phyloP scores from a whole-genome alignment of 192 early-diverging fungal species.

The Coemansia brasiliensis region DNA sequence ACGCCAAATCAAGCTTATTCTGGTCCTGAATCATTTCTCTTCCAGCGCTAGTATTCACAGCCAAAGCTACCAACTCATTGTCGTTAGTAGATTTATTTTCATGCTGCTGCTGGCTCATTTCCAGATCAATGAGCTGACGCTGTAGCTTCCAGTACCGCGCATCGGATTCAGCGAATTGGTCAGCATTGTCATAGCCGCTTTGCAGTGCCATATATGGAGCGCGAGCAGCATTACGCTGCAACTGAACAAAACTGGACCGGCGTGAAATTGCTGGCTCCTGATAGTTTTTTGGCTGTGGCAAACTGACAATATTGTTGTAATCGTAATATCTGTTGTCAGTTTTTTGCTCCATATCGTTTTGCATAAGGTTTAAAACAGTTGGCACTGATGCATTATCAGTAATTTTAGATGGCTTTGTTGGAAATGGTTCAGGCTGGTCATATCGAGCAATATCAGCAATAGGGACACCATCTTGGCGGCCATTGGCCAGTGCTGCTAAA shows the following conservation, averaged over 20 bases:
- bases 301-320: constrained; percentile 10
- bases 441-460: not conserved
- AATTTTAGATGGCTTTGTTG: too few relatives aligned
- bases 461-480: not conserved
- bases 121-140: constrained; percentile 52
- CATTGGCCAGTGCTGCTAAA: not conserved
- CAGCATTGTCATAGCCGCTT: constrained; percentile 6
- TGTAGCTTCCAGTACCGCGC: constrained; percentile 54
- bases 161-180: constrained; percentile 53
- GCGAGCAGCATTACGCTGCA: constrained; percentile 27
- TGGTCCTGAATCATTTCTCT: not conserved
- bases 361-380: too few relatives aligned
- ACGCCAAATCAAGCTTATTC: constrained; percentile 24
- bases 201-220: constrained; percentile 15
- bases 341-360: not conserved
- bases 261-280: constrained; percentile 46
- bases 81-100: not conserved
- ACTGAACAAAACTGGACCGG: constrained; percentile 47
- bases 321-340: constrained; percentile 1
- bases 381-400: too few relatives aligned
- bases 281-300: constrained; percentile 48
- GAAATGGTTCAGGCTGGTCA: too few relatives aligned
- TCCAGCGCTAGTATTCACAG: too few relatives aligned
- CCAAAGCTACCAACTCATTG: too few relatives aligned
- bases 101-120: constrained; percentile 40